Evolutionary conservation across 495 filamentous ascomycete species (phyloP), one percentile per base, ranked within the genome.

Genomic region (Hypoxylon intermedium): DNA sequence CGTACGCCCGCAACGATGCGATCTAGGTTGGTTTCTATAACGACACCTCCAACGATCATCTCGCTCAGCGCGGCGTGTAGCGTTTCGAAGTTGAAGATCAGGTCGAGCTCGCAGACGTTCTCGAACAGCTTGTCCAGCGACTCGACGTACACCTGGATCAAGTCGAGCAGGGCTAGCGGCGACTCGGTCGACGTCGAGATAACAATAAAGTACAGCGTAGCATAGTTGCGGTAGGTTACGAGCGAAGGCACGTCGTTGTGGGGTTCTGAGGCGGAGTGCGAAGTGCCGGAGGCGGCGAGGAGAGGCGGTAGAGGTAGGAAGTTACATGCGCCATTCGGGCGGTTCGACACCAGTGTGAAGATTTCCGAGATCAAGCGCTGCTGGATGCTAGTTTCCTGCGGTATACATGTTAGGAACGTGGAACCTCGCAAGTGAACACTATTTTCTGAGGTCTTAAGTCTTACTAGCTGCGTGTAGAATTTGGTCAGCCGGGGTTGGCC

Each of bases 51-150:
- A 3, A 97, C 89, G 49, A 98, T 87, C 90, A 98, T 95, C 83
- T 98, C 94, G 63, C 85, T 84, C 18, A 98, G 79, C 19, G 89
- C 85, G 4, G 94, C 90, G 77, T 98, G 94, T 72, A 98, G 83
- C 23, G 91, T 93, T 82, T 98, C 94, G 72, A 96, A 98, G 64
- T 97, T 97, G 78, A 98, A 98, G 74, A 98, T 98, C 50, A 98
- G 82, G 71, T 98, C 94, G 43, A 98, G 78, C 75, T 98, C 94
- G 79, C 94, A 98, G 19, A 98, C 94, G 67, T 98, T 97, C 78
- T 97, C 93, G 71, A 98, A 98, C 49, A 98, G 81, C 52, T 91
- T 84, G 72, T 98, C 94, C 16, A 98, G 83, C 15, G 95, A 85
- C 75, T 98, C 93, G 48, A 98, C 94, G 62, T 97, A 98, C 20